Conservation (phyloP, 2,329 filamentous ascomycete species). For the Cryphonectria naterciae region DNA sequence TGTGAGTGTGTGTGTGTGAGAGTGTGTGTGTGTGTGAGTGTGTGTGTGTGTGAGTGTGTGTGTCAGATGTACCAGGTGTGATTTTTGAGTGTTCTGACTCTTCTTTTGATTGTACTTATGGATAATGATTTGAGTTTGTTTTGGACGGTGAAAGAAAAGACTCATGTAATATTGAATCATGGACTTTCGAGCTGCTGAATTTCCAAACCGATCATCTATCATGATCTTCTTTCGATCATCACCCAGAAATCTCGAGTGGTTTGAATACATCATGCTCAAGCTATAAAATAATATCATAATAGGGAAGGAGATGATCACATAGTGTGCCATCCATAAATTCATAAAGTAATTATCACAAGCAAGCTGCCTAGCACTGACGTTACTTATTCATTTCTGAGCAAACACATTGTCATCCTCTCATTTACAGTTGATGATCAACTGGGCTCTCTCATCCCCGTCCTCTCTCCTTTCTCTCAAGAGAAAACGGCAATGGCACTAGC, state of each 20-base stretch:
- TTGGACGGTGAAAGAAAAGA: too few relatives aligned
- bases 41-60: too few relatives aligned
- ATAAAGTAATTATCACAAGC: not conserved
- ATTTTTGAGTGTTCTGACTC: not conserved
- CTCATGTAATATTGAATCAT: too few relatives aligned
- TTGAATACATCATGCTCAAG: not conserved
- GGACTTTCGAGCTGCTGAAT: too few relatives aligned
- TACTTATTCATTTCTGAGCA: not conserved
- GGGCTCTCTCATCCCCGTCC: not conserved
- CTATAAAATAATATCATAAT: not conserved
- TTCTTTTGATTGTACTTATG: not conserved
- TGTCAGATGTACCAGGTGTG: too few relatives aligned
- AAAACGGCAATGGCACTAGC: conserved; percentile 21
- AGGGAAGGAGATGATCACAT: not conserved
- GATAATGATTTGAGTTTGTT: too few relatives aligned
- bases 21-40: too few relatives aligned
- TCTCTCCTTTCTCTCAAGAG: conserved; percentile 8
- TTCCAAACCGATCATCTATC: too few relatives aligned
- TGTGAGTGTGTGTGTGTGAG: too few relatives aligned
- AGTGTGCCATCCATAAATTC: not conserved
- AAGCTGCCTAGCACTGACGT: not conserved
- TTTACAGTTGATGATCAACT: too few relatives aligned
- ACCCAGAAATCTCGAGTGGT: too few relatives aligned
- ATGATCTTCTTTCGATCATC: not conserved
- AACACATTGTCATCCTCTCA: not conserved